Evolutionary conservation across 352 stramenopile species (phyloP).

Genomic region (Thalassiosira mediterranea): DNA sequence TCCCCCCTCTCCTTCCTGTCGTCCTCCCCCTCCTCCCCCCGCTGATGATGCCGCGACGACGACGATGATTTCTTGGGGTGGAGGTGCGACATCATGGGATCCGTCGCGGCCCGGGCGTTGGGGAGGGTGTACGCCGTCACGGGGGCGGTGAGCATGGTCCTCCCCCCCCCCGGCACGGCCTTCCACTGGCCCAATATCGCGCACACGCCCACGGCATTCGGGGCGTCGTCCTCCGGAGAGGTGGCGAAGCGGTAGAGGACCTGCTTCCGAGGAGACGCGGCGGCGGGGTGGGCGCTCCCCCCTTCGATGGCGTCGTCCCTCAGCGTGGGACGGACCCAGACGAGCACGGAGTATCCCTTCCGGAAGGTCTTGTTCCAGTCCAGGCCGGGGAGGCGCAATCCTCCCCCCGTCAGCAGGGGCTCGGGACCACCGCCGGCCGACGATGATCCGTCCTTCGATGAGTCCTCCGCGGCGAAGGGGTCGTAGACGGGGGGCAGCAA

Average conservation of each 20-base stretch:
- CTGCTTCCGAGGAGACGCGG: slow-evolving; percentile 30
- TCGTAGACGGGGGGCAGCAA: slow-evolving; percentile 41
- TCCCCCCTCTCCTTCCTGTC: neutral
- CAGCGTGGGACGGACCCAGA: slow-evolving; percentile 78
- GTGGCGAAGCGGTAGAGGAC: slow-evolving; percentile 75
- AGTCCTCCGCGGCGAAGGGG: neutral
- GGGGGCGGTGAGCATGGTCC: slow-evolving; percentile 50
- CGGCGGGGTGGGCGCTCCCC: neutral
- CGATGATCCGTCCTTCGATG: neutral
- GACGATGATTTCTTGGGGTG: slow-evolving; percentile 25
- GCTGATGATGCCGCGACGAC: too few relatives aligned
- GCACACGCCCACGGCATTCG: slow-evolving; percentile 52
- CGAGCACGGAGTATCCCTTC: slow-evolving; percentile 78
- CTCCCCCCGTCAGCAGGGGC: slow-evolving; percentile 24
- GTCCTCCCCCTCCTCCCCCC: neutral
- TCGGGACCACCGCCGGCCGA: neutral
- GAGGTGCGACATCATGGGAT: slow-evolving; percentile 49
- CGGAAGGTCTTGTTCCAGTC: slow-evolving; percentile 80
- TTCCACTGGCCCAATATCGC: slow-evolving; percentile 58
- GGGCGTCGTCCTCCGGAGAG: slow-evolving; percentile 40
- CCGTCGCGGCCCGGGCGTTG: slow-evolving; percentile 36
- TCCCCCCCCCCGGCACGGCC: slow-evolving; percentile 14
- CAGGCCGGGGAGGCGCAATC: slow-evolving; percentile 63
- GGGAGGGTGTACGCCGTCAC: slow-evolving; percentile 60
- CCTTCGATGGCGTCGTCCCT: neutral